These are phyloP conservation scores for Volvox reticuliferus DNA, from an alignment of 139 green algal genomes.

Conservation along the genomic window DNA sequence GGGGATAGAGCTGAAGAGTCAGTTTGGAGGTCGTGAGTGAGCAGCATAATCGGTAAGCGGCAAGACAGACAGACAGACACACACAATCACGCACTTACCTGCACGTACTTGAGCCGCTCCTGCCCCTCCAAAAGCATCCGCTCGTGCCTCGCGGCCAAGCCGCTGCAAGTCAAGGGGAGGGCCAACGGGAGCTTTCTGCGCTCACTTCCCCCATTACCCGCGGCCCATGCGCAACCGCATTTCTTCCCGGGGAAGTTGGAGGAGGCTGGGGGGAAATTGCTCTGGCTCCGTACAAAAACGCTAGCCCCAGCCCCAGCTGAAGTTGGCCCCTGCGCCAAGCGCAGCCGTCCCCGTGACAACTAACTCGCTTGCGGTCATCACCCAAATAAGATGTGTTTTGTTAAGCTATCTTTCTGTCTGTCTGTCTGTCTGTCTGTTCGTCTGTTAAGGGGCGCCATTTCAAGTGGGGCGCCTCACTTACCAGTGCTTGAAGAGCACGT, in stretches of 20 bases:
- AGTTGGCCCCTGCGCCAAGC: no score
- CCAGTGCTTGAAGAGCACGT: conserved; percentile 19
- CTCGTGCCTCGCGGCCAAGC: neutral
- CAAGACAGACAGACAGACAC: no score
- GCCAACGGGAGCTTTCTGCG: no score
- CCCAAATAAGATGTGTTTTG: neutral
- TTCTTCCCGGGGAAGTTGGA: no score
- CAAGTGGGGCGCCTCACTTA: neutral
- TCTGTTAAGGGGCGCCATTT: neutral
- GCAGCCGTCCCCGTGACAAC: neutral
- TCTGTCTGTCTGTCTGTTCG: neutral
- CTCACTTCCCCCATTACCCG: no score
- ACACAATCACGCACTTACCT: neutral
- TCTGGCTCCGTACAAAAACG: neutral
- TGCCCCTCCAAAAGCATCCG: conserved; percentile 39
- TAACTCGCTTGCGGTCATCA: neutral
- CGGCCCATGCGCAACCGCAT: no score
- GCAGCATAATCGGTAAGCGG: no score
- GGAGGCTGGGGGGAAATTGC: neutral
- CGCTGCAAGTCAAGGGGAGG: neutral
- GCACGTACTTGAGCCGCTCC: conserved; percentile 40
- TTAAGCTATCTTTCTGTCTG: no score
- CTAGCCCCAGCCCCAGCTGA: neutral
- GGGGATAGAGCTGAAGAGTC: no score
- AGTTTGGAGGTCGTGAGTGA: no score